phyloP scores from a whole-genome alignment of 2,329 filamentous ascomycete genomes.

The Clathrospora elynae region DNA sequence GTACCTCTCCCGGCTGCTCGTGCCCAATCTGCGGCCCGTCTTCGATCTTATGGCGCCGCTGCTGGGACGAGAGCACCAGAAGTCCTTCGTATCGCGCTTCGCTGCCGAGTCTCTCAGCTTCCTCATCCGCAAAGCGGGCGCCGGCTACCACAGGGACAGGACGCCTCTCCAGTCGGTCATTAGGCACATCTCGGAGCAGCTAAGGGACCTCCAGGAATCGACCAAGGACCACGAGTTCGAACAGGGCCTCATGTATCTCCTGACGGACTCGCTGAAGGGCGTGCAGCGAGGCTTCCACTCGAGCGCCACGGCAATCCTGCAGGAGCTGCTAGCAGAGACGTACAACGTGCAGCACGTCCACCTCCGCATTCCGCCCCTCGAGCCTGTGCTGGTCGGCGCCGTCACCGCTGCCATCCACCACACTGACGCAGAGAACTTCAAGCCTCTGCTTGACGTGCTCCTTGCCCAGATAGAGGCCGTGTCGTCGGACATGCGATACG shows the following conservation, averaged over 20 bases:
- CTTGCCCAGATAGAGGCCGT: slow-evolving; percentile 34
- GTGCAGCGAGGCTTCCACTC: slow-evolving; percentile 64
- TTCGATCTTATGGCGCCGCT: slow-evolving; percentile 83
- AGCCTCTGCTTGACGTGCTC: slow-evolving; percentile 67
- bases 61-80: slow-evolving; percentile 80
- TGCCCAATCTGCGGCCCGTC: slow-evolving; percentile 82
- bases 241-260: slow-evolving; percentile 88
- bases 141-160: slow-evolving; percentile 73
- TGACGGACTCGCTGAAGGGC: slow-evolving; percentile 77
- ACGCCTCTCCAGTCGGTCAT: slow-evolving; percentile 73
- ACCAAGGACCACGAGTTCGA: slow-evolving; percentile 72
- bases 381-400: slow-evolving; percentile 73
- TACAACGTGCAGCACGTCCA: slow-evolving; percentile 29
- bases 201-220: slow-evolving; percentile 60
- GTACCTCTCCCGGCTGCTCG: slow-evolving; percentile 85
- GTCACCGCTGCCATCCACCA: slow-evolving; percentile 84
- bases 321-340: slow-evolving; percentile 53
- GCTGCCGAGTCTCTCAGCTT: slow-evolving; percentile 95
- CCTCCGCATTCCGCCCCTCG: slow-evolving; percentile 56
- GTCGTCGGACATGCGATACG: slow-evolving; percentile 53
- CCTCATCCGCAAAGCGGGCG: slow-evolving; percentile 84
- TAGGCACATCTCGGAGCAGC: slow-evolving; percentile 71
- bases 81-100: slow-evolving; percentile 86
- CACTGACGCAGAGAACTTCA: slow-evolving; percentile 74
- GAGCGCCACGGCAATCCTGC: slow-evolving; percentile 59